Evolutionary conservation across 1,284 basidiomycete species (phyloP).

Genomic region (Boletus smithii): DNA sequence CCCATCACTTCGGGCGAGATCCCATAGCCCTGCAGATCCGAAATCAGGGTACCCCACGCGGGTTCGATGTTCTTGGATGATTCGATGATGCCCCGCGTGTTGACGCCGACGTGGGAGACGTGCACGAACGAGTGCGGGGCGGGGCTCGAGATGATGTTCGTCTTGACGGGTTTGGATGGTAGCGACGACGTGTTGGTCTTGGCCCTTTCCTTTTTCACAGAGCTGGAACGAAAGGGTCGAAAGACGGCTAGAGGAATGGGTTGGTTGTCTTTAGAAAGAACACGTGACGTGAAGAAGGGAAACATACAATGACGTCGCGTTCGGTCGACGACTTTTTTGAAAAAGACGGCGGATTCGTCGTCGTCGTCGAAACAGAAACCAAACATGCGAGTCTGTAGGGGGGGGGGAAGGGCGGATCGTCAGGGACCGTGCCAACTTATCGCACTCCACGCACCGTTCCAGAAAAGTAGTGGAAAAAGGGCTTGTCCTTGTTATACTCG

Average conservation of each 20-base stretch:
- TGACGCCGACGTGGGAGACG: constrained; percentile 83
- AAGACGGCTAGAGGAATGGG: constrained; percentile 23
- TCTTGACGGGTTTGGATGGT: constrained; percentile 39
- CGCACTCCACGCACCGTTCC: constrained; percentile 60
- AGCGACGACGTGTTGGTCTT: neutral
- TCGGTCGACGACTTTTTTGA: constrained; percentile 45
- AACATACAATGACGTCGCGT: constrained; percentile 34
- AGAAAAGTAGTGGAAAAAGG: constrained; percentile 89
- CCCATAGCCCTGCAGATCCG: constrained; percentile 62
- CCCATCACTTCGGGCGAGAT: constrained; percentile 50
- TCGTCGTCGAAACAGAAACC: constrained; percentile 73
- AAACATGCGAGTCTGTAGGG: constrained; percentile 66
- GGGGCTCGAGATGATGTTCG: constrained; percentile 72
- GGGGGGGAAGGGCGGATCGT: neutral
- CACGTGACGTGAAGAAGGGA: neutral
- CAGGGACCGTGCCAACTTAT: neutral
- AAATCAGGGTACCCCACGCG: constrained; percentile 67
- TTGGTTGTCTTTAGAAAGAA: neutral
- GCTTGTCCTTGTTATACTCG: constrained; percentile 82
- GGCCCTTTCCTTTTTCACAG: constrained; percentile 25
- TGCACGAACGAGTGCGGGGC: constrained; percentile 78
- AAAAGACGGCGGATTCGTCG: constrained; percentile 55
- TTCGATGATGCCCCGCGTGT: constrained; percentile 64
- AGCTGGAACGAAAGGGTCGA: constrained; percentile 24
- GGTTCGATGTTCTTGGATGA: constrained; percentile 73